phyloP scores from a whole-genome alignment of 768 basidiomycete genomes.

The Lepiota venenata region DNA sequence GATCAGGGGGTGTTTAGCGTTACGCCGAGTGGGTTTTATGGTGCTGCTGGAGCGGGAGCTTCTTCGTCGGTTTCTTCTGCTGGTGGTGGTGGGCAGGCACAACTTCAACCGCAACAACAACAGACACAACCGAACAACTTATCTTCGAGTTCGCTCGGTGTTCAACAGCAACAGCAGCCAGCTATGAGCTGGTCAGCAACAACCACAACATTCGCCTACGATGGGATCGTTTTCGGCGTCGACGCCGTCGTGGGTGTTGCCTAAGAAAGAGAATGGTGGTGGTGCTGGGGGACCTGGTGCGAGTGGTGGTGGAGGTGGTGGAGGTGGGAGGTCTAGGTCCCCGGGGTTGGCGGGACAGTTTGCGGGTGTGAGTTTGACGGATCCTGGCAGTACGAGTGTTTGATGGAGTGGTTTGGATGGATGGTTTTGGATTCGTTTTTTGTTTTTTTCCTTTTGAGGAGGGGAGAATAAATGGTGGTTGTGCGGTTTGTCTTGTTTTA shows the following conservation, averaged over 20 bases:
- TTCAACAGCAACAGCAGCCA: background rate
- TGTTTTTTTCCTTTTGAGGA: no score
- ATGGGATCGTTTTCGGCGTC: constrained; percentile 8
- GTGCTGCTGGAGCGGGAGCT: background rate
- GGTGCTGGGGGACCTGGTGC: no score
- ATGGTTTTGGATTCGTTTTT: no score
- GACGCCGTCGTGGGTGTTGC: constrained; percentile 45
- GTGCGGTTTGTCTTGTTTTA: no score
- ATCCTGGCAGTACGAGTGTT: constrained; percentile 5
- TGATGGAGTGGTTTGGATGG: no score
- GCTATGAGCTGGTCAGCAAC: constrained; percentile 9
- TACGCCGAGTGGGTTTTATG: constrained; percentile 6
- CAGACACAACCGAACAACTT: constrained; percentile 16
- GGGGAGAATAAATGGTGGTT: no score
- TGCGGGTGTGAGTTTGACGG: constrained; percentile 6
- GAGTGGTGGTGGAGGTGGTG: no score
- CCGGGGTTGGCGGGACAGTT: constrained; percentile 1
- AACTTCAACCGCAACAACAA: constrained; percentile 16
- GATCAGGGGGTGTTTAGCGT: constrained; percentile 3
- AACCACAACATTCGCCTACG: constrained; percentile 6
- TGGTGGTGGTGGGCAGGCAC: constrained; percentile 10
- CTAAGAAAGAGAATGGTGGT: constrained; percentile 31
- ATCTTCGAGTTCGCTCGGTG: constrained; percentile 5
- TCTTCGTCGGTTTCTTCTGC: background rate
- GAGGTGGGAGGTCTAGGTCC: no score